phyloP scores from a whole-genome alignment of 2,329 filamentous ascomycete species.

The Aureobasidium musti region DNA sequence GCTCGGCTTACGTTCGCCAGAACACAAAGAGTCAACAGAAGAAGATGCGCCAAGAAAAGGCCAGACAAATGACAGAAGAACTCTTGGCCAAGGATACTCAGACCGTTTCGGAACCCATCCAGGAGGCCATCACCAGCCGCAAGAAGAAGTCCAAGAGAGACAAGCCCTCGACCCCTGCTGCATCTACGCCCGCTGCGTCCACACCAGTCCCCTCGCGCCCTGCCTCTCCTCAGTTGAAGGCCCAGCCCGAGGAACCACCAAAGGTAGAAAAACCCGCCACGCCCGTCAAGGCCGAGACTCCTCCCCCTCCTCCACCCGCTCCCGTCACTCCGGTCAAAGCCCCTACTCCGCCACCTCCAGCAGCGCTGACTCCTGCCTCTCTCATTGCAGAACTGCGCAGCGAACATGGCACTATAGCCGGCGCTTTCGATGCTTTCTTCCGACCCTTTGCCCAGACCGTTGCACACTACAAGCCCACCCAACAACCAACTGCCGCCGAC shows the following conservation, averaged over 20 bases:
- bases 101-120: constrained; percentile 53
- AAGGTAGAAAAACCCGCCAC: constrained; percentile 32
- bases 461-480: constrained; percentile 38
- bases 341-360: constrained; percentile 40
- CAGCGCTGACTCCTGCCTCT: constrained; percentile 38
- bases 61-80: constrained; percentile 50
- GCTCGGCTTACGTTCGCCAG: constrained; percentile 66
- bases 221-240: constrained; percentile 31
- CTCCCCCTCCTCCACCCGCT: constrained; percentile 32
- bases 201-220: constrained; percentile 23
- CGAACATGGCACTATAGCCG: constrained; percentile 37
- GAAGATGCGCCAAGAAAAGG: constrained; percentile 58
- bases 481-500: constrained; percentile 31
- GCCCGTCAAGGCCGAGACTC: constrained; percentile 32
- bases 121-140: constrained; percentile 72
- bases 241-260: constrained; percentile 34
- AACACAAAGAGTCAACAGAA: constrained; percentile 79
- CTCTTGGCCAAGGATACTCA: constrained; percentile 50
- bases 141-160: constrained; percentile 84
- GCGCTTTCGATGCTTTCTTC: constrained; percentile 41
- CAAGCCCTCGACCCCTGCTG: constrained; percentile 30
- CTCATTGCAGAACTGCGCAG: constrained; percentile 40
- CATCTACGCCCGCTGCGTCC: constrained; percentile 14
- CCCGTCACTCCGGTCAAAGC: constrained; percentile 36
- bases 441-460: constrained; percentile 36